Conservation (phyloP, 495 filamentous ascomycete genomes). For the Neurospora sp. region DNA sequence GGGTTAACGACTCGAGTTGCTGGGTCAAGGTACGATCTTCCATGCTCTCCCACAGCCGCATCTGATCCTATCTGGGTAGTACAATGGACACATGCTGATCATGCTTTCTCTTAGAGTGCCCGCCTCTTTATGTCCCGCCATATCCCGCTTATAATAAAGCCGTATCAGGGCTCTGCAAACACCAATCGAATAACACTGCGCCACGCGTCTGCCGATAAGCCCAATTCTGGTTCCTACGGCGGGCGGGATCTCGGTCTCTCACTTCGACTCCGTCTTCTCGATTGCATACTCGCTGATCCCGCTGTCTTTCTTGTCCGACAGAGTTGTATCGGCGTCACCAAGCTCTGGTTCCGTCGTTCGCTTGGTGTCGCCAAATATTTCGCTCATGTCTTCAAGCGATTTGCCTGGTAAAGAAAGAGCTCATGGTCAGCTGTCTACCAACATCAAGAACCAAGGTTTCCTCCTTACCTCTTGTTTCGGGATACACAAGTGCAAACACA, state of each 20-base stretch:
- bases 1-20: not conserved
- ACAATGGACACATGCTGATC: not conserved
- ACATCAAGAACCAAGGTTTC: not conserved
- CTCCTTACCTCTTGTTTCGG: conserved; percentile 38
- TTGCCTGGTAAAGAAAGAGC: conserved; percentile 12
- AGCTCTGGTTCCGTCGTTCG: not conserved
- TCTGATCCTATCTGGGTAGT: not conserved
- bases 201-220: not conserved
- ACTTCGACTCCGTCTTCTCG: not conserved
- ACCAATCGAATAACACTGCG: not conserved
- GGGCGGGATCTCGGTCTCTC: not conserved
- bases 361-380: conserved; percentile 28
- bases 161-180: not conserved
- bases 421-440: not conserved
- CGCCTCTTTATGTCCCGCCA: not conserved
- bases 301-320: not conserved
- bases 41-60: not conserved
- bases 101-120: not conserved
- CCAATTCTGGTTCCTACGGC: not conserved
- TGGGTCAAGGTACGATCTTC: not conserved
- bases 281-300: not conserved
- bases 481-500: conserved; percentile 38
- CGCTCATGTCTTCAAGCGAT: conserved; percentile 45
- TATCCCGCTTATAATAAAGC: not conserved
- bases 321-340: rapidly evolving